Evolutionary conservation across 2,329 filamentous ascomycete genomes (phyloP).

Genomic region (Dothistroma septosporum): DNA sequence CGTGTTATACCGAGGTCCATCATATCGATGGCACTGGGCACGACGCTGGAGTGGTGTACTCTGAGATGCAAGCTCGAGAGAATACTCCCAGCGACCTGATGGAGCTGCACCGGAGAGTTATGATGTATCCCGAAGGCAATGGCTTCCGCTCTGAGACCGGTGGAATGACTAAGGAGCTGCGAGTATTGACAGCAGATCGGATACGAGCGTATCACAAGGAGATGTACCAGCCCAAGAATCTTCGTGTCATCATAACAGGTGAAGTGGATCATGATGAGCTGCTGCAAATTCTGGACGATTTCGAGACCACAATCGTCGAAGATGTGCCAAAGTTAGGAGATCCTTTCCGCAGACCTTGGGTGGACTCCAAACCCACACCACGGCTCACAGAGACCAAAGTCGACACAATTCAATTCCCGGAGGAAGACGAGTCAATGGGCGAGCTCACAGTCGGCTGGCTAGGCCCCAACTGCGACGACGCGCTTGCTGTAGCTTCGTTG

Average conservation of each 20-base stretch:
- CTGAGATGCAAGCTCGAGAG: constrained; percentile 95
- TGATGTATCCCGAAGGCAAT: constrained; percentile 82
- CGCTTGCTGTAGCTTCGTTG: constrained; percentile 59
- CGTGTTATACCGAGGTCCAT: constrained; percentile 92
- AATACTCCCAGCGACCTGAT: constrained; percentile 82
- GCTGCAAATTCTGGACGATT: constrained; percentile 74
- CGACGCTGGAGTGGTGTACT: constrained; percentile 86
- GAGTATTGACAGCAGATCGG: constrained; percentile 78
- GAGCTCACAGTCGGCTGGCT: constrained; percentile 84
- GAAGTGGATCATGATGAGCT: constrained; percentile 81
- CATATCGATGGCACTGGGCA: constrained; percentile 91
- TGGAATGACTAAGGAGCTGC: constrained; percentile 87
- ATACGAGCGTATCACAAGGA: constrained; percentile 92
- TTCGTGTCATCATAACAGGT: constrained; percentile 87
- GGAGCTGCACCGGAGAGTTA: constrained; percentile 72
- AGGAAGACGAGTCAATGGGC: constrained; percentile 91
- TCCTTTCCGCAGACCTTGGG: constrained; percentile 83
- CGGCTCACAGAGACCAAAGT: constrained; percentile 67
- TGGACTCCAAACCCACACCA: constrained; percentile 77
- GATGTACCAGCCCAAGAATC: constrained; percentile 97
- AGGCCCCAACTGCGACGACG: constrained; percentile 73
- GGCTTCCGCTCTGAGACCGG: constrained; percentile 98
- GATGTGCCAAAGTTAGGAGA: constrained; percentile 71
- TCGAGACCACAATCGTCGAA: constrained; percentile 80
- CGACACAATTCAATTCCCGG: constrained; percentile 83